Percentiles rank a stretch among this genome's conserved stretches.
Evolutionary conservation across 176 grass and related monocot genomes (phyloP).

Genomic region (Eleusine coracana): DNA sequence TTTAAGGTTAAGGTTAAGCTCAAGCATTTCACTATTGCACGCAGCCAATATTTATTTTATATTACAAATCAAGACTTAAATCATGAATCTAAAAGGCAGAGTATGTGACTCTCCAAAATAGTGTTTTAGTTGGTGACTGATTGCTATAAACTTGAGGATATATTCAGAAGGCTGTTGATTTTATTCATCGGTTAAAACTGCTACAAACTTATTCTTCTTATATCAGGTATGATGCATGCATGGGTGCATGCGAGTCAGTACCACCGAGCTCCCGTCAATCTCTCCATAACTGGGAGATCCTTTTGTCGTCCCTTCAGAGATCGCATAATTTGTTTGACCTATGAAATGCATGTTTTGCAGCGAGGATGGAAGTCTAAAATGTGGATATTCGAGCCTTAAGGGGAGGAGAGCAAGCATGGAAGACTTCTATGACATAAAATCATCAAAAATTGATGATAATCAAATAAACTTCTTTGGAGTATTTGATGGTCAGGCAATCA

Average conservation of each 20-base stretch:
- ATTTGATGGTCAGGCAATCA: slow-evolving; percentile 70
- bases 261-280: background rate
- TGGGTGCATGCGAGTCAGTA: background rate
- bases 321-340: slow-evolving; percentile 23
- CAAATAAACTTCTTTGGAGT: slow-evolving; percentile 77
- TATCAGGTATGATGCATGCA: background rate
- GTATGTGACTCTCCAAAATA: background rate
- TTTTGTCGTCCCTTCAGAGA: slow-evolving; percentile 2
- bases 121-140: background rate
- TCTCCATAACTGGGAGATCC: slow-evolving; percentile 16
- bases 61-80: background rate
- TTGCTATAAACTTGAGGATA: background rate
- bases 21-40: background rate
- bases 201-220: background rate
- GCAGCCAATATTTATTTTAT: background rate
- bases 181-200: background rate
- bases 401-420: slow-evolving; percentile 88
- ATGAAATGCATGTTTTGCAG: slow-evolving; percentile 41
- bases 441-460: slow-evolving; percentile 59
- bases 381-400: slow-evolving; percentile 82
- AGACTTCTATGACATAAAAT: slow-evolving; percentile 76
- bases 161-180: background rate
- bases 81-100: background rate
- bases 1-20: background rate
- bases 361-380: slow-evolving; percentile 72